Evolutionary conservation across 495 filamentous ascomycete species (phyloP).

Genomic region (Podospora tetraspora): DNA sequence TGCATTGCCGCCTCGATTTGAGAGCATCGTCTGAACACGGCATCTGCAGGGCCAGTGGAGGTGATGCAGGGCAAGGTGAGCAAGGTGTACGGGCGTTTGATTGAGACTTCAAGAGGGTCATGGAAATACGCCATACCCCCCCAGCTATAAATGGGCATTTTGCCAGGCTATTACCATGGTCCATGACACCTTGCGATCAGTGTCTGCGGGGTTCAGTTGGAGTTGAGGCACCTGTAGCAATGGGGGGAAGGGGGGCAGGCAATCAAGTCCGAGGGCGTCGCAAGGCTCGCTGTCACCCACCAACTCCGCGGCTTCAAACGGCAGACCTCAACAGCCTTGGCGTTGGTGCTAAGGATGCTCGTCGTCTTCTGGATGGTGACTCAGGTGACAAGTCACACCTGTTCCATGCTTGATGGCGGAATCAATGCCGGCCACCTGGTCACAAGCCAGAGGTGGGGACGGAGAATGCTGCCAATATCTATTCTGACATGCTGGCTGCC

Average conservation of each 20-base stretch:
- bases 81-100: not conserved
- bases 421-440: not conserved
- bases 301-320: not conserved
- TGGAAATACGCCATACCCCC: not conserved
- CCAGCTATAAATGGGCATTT: not conserved
- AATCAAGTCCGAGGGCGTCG: not conserved
- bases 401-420: not conserved
- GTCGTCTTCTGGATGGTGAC: not conserved
- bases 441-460: not conserved
- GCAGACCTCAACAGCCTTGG: not conserved
- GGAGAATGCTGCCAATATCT: not conserved
- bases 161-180: not conserved
- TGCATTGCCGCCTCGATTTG: slow-evolving; percentile 1
- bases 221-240: not conserved
- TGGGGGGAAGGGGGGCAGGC: not conserved
- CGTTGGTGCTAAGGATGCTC: slow-evolving; percentile 1
- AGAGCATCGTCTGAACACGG: not conserved
- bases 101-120: not conserved
- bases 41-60: not conserved
- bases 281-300: not conserved
- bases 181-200: not conserved
- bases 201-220: not conserved
- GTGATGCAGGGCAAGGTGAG: not conserved
- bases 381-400: not conserved
- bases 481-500: not conserved